Percentiles rank a stretch among this genome's conserved stretches.
phyloP scores from a whole-genome alignment of 768 basidiomycete genomes.

The Mycena floridula region DNA sequence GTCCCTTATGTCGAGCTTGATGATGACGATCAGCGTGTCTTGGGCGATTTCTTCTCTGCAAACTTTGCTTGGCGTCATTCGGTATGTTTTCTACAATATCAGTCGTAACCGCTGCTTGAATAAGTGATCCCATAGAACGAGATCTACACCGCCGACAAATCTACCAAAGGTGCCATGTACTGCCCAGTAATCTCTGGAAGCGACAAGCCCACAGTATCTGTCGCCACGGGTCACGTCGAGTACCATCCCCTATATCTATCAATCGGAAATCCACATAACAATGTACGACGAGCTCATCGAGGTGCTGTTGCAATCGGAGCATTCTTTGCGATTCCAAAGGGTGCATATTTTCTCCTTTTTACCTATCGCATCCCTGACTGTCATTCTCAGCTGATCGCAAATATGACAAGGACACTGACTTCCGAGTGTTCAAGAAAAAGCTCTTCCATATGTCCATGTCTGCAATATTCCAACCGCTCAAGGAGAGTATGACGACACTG shows the following conservation, averaged over 20 bases:
- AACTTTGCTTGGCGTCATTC: constrained; percentile 8
- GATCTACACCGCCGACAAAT: neutral
- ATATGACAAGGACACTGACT: constrained; percentile 6
- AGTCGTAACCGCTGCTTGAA: neutral
- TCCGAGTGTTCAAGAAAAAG: constrained; percentile 9
- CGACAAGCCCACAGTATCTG: constrained; percentile 21
- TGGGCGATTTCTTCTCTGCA: constrained; percentile 3
- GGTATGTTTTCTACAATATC: neutral
- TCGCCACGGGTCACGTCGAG: constrained; percentile 4
- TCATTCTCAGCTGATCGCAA: constrained; percentile 5
- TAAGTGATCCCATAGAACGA: neutral
- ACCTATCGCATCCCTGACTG: neutral
- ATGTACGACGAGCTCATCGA: neutral
- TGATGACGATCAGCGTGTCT: neutral
- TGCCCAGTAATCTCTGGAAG: constrained; percentile 17
- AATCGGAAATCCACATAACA: constrained; percentile 8
- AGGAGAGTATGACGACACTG: constrained; percentile 15
- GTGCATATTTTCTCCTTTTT: constrained; percentile 11
- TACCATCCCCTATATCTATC: constrained; percentile 21
- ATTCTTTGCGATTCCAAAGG: constrained; percentile 25
- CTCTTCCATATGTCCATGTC: constrained; percentile 15
- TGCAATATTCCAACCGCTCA: constrained; percentile 11
- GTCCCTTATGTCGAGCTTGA: constrained; percentile 1
- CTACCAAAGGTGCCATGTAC: constrained; percentile 12
- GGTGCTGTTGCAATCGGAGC: neutral